Conservation (phyloP, 805 yeast genomes). For the Hyphopichia homilentoma region DNA sequence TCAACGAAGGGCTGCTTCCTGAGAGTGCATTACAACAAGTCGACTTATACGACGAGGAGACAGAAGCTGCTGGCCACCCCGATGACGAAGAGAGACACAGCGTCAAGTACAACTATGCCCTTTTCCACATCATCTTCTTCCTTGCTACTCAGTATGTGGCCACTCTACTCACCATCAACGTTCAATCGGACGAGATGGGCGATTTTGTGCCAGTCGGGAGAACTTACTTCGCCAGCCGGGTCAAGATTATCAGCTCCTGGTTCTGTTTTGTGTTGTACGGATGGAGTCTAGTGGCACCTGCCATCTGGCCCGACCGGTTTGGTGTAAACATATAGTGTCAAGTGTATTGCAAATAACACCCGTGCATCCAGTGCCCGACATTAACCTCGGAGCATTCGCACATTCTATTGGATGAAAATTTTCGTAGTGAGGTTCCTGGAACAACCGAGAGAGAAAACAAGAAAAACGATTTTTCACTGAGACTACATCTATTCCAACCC, state of each 20-base stretch:
- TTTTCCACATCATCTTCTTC: constrained; percentile 89
- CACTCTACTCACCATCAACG: constrained; percentile 87
- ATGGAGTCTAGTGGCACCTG: constrained; percentile 93
- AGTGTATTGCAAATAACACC: not conserved
- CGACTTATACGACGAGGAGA: constrained; percentile 52
- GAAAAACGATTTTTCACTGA: no score
- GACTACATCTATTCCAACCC: no score
- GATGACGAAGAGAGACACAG: constrained; percentile 57
- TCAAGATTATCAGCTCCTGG: constrained; percentile 90
- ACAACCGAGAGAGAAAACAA: not conserved
- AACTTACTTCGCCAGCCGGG: constrained; percentile 93
- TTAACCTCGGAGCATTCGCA: no score
- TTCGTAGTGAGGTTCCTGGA: not conserved
- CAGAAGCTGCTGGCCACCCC: constrained; percentile 15
- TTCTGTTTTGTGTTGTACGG: constrained; percentile 79
- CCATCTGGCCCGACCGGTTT: constrained; percentile 85
- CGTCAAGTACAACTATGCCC: constrained; percentile 78
- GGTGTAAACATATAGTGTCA: constrained; percentile 26
- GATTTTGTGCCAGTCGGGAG: constrained; percentile 96
- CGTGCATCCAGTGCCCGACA: not conserved
- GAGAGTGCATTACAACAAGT: constrained; percentile 81
- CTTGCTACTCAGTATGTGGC: constrained; percentile 97
- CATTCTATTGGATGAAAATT: no score
- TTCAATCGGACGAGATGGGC: constrained; percentile 75
- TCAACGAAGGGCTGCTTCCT: constrained; percentile 93